These are phyloP conservation scores for Cochlearia excelsa DNA, from an alignment of 345 rosid genomes.

Conservation along the genomic window DNA sequence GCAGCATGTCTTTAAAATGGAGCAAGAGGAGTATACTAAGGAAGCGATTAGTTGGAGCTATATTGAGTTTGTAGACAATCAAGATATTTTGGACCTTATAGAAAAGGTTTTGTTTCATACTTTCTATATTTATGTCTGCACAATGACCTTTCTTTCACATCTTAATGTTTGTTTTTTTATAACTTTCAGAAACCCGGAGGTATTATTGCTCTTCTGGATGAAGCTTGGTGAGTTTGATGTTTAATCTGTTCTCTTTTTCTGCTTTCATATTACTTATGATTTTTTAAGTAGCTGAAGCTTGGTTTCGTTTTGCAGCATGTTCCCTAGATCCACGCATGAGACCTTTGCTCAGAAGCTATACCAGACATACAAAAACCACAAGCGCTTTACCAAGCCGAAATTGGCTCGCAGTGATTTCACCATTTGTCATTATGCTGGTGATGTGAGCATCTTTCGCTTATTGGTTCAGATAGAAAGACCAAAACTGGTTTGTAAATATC, in stretches of 20 bases:
- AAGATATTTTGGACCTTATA: slow-evolving; percentile 91
- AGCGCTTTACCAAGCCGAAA: slow-evolving; percentile 94
- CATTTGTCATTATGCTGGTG: slow-evolving; percentile 97
- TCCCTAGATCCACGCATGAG: slow-evolving; percentile 97
- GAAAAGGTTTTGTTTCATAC: slow-evolving; percentile 65
- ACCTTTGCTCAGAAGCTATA: slow-evolving; percentile 98
- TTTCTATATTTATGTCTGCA: slow-evolving; percentile 8
- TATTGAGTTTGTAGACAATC: slow-evolving; percentile 96
- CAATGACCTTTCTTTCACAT: slow-evolving; percentile 8
- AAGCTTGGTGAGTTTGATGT: slow-evolving; percentile 81
- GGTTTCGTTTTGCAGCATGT: slow-evolving; percentile 65
- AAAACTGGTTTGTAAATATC: background rate
- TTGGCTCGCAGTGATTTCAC: slow-evolving; percentile 95
- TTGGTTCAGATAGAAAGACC: background rate
- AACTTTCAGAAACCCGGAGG: slow-evolving; percentile 97
- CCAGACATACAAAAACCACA: slow-evolving; percentile 89
- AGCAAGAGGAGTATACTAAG: slow-evolving; percentile 98
- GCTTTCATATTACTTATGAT: slow-evolving; percentile 1
- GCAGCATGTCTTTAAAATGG: slow-evolving; percentile 99
- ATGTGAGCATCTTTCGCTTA: slow-evolving; percentile 53
- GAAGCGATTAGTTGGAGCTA: slow-evolving; percentile 97
- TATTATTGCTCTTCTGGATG: slow-evolving; percentile 95
- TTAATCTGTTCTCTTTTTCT: slow-evolving; percentile 4
- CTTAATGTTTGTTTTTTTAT: slow-evolving; percentile 1
- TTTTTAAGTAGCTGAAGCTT: slow-evolving; percentile 14